These are phyloP conservation scores for Aspergillus oerlinghausenensis DNA, from an alignment of 2,329 filamentous ascomycete genomes.

Conservation along the genomic window DNA sequence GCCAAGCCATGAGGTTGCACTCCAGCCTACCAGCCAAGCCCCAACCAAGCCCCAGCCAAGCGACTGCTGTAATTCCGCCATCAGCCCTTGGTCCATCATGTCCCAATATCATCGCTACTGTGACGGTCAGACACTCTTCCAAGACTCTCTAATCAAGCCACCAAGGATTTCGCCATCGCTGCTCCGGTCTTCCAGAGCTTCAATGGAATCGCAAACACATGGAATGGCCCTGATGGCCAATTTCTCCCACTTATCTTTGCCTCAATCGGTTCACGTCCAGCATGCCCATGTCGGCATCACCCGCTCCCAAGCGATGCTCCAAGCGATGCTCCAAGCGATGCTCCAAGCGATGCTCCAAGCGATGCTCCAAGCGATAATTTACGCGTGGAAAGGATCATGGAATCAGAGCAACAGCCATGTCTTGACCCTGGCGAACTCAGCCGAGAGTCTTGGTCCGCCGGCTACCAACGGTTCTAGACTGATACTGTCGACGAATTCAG, in stretches of 20 bases:
- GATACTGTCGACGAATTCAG: not conserved
- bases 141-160: conserved; percentile 1
- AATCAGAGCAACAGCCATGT: not conserved
- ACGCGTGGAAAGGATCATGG: too few species aligned
- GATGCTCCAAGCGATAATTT: not conserved
- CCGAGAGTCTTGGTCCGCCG: conserved; percentile 7
- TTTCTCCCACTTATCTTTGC: not conserved
- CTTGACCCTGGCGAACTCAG: conserved; percentile 1
- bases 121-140: not conserved
- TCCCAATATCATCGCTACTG: not conserved
- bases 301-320: not conserved
- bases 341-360: too few species aligned
- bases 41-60: conserved; percentile 7
- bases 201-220: not conserved
- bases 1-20: conserved; percentile 24
- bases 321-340: too few species aligned
- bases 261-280: not conserved
- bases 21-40: conserved; percentile 20
- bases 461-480: conserved; percentile 8
- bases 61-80: conserved; percentile 1
- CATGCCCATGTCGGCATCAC: not conserved
- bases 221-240: not conserved
- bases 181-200: not conserved
- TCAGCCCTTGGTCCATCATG: not conserved
- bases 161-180: not conserved